Evolutionary conservation across 2,329 filamentous ascomycete genomes (phyloP), one percentile per base, ranked within the genome.

Genomic region (Neurospora sp.): DNA sequence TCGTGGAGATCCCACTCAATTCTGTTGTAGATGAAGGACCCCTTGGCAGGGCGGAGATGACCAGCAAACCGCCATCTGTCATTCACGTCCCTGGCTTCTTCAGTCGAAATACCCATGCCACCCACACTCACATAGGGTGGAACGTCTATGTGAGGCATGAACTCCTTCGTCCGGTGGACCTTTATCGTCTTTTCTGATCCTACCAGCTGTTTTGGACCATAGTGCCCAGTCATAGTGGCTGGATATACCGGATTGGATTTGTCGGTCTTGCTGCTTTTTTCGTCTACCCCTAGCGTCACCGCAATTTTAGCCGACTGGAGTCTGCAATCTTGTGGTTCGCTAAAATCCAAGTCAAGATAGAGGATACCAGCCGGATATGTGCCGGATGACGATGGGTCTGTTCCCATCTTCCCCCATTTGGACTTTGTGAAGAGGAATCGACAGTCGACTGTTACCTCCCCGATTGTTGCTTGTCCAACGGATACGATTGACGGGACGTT

Each of bases 331-430:
- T 67, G 15, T 7, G 73, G 73, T 43, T 74, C 72, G 13, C 39
- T 38, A 40, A 75, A 72, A 23, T 71, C 72, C n/a, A 75, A n/a
- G n/a, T 75, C 73, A 10, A 75, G 66, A 40, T 73, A 75, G 6
- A 75, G 38, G 66, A 75, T 75, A 2, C 73, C 73, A 19, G 66
- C 73, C 36, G 36, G 36, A 38, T 38, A 10, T 10, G 7, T 38
- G 36, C 1, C 36, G 36, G 36, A 38, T 38, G 36, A 38, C 36
- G 36, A 38, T 38, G 36, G 36, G 13, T 40, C 19, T 7, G 2
- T 23, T 42, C 11, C 38, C 11, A 68, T 58, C 13, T 19, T 5
- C 3, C 67, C 46, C 72, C 73, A 74, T 15, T 15, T 71, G 7
- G 73, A 73, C 67, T 71, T 70, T 2, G 70, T 71, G 42, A 73